Conservation (phyloP, 768 basidiomycete genomes). For the Saitozyma sp. region DNA sequence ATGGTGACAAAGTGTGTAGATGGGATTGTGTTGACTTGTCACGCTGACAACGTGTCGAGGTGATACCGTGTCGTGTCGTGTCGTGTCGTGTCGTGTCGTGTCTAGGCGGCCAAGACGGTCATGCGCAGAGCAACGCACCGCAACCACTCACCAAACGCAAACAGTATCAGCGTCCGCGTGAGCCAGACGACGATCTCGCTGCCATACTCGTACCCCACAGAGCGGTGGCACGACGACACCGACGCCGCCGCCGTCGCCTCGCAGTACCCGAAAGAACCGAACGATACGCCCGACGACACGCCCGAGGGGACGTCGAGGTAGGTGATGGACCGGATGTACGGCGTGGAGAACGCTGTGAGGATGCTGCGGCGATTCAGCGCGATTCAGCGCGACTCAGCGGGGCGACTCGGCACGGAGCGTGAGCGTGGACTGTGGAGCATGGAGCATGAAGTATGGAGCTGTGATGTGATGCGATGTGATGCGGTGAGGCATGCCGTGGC, state of each 20-base stretch:
- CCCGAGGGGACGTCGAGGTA: conserved; percentile 22
- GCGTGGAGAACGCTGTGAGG: conserved; percentile 43
- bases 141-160: conserved; percentile 32
- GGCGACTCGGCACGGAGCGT: no score
- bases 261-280: conserved; percentile 40
- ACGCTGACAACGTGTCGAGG: no score
- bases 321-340: conserved; percentile 42
- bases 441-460: no score
- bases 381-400: background rate
- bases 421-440: no score
- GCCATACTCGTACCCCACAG: conserved; percentile 26
- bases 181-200: conserved; percentile 26
- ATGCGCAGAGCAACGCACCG: no score
- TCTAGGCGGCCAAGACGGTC: no score
- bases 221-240: background rate
- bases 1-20: no score
- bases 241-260: background rate
- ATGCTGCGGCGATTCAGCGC: conserved; percentile 14
- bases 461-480: background rate
- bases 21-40: no score
- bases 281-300: conserved; percentile 4
- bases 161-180: conserved; percentile 28
- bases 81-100: no score
- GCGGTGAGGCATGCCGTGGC: background rate
- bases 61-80: no score